phyloP scores from a whole-genome alignment of 441 rosid genomes.

The Pelargonium fulgidum region DNA sequence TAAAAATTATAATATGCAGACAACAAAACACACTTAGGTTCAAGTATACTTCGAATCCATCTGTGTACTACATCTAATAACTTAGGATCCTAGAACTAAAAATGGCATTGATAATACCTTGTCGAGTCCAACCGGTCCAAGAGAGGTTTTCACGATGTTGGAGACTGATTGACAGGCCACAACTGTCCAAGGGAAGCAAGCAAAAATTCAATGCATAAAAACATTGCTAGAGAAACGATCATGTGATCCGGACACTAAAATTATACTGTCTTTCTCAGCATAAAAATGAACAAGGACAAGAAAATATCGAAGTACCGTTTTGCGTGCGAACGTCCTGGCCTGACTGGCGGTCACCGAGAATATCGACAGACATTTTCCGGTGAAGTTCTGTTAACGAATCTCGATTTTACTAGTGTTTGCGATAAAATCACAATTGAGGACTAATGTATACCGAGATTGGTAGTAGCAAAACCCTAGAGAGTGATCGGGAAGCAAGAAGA shows the following conservation, averaged over 20 bases:
- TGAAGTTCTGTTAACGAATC: not conserved
- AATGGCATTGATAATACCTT: constrained; percentile 41
- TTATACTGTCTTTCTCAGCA: not conserved
- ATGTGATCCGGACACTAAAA: not conserved
- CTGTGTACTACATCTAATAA: constrained; percentile 1
- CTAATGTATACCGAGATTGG: not conserved
- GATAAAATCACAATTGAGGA: not conserved
- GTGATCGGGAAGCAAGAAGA: not conserved
- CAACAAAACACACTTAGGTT: too few relatives aligned
- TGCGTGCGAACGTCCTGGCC: constrained; percentile 98
- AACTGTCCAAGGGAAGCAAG: constrained; percentile 36
- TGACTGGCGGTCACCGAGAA: constrained; percentile 83
- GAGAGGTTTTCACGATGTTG: constrained; percentile 86
- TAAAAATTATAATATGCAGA: too few relatives aligned
- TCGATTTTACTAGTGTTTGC: not conserved
- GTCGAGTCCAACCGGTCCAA: constrained; percentile 97
- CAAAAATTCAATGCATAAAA: not conserved
- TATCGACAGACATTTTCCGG: constrained; percentile 32
- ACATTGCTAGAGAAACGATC: not conserved
- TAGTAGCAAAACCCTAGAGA: not conserved
- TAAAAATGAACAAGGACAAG: not conserved
- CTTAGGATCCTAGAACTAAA: not conserved
- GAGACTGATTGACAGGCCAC: constrained; percentile 95
- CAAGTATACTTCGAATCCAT: not conserved
- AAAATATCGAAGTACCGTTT: constrained; percentile 43